phyloP scores from a whole-genome alignment of 164 flowering plant genomes.

The Stephania japonica region DNA sequence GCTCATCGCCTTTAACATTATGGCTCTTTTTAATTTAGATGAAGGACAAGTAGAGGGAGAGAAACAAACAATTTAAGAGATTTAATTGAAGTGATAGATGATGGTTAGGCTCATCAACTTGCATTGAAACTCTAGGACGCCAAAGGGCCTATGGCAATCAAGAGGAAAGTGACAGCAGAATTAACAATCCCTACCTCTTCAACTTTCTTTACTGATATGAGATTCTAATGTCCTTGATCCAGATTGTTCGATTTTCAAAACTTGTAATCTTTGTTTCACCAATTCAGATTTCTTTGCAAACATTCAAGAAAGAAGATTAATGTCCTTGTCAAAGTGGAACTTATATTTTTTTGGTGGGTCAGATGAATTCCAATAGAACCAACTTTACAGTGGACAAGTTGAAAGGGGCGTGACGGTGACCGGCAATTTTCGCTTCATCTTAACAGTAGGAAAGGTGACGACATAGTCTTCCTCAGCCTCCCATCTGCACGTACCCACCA shows the following conservation, averaged over 20 bases:
- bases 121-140: constrained; percentile 10
- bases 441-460: constrained; percentile 79
- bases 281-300: background rate
- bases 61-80: constrained; percentile 6
- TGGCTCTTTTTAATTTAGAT: background rate
- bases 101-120: constrained; percentile 7
- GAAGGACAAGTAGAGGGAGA: background rate
- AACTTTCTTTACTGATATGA: background rate
- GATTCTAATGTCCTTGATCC: too few relatives aligned
- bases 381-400: background rate
- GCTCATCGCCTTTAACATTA: background rate
- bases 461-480: constrained; percentile 64
- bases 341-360: background rate
- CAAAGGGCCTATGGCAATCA: constrained; percentile 3
- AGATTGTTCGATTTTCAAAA: background rate
- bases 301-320: background rate
- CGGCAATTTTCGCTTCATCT: constrained; percentile 76
- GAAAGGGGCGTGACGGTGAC: constrained; percentile 48
- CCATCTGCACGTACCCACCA: constrained; percentile 54
- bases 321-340: background rate
- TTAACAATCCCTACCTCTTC: constrained; percentile 19
- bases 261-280: background rate
- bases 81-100: background rate
- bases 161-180: constrained; percentile 26
- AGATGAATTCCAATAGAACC: background rate